Conservation (phyloP, 345 rosid species). For the Moricandia arvensis region DNA sequence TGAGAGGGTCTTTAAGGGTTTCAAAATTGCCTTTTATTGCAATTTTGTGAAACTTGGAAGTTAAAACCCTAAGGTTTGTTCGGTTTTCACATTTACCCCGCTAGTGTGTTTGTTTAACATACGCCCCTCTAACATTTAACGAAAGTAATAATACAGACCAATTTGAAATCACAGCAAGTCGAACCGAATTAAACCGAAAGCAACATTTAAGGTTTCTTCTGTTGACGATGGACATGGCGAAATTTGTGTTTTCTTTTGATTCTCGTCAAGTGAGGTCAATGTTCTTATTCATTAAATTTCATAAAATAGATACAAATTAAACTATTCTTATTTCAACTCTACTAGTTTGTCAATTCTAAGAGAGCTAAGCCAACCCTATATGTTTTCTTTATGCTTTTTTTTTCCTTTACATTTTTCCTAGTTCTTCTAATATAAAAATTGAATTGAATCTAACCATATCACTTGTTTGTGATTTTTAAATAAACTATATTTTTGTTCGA, state of each 20-base stretch:
- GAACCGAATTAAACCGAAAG: not conserved
- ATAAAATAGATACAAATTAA: not conserved
- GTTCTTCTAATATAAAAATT: not conserved
- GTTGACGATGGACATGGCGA: not conserved
- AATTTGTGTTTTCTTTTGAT: not conserved
- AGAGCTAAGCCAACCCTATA: not conserved
- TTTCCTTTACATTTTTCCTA: not conserved
- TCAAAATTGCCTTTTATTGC: conserved; percentile 5
- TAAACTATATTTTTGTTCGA: not conserved
- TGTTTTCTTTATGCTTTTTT: not conserved
- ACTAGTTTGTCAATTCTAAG: not conserved
- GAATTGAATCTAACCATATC: not conserved
- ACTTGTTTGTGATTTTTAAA: not conserved
- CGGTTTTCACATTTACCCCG: not conserved
- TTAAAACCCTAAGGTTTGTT: not conserved
- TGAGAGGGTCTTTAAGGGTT: conserved; percentile 6
- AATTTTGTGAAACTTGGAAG: not conserved
- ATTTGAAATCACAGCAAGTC: not conserved
- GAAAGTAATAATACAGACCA: not conserved
- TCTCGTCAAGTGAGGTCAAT: not conserved
- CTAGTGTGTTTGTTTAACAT: not conserved
- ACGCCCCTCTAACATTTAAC: not conserved
- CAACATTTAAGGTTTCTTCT: not conserved
- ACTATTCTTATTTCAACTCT: not conserved
- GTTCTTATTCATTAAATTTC: not conserved